A percentile compares a stretch with the other conserved stretches of the same genome.
Conservation (phyloP, 257 asterid genomes). For the Forsythia suspensa region DNA sequence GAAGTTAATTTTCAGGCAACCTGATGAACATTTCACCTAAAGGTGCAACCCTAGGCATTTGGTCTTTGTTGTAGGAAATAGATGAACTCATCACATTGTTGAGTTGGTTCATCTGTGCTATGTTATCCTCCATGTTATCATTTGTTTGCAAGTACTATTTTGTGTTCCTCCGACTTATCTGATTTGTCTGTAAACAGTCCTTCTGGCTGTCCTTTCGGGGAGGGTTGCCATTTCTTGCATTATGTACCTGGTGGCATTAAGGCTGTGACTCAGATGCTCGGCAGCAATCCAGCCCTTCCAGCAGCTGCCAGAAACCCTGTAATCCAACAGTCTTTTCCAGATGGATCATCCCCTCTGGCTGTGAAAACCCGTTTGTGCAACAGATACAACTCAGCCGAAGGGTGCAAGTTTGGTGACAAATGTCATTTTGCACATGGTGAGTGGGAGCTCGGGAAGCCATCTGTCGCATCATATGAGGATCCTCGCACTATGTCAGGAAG, state of each 20-base stretch:
- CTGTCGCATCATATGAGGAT: constrained; percentile 49
- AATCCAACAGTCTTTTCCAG: constrained; percentile 55
- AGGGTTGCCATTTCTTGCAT: constrained; percentile 80
- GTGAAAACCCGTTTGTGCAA: constrained; percentile 72
- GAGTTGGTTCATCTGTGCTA: neutral
- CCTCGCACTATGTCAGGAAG: constrained; percentile 50
- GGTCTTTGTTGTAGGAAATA: neutral
- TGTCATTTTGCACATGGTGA: constrained; percentile 80
- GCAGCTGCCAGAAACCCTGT: constrained; percentile 42
- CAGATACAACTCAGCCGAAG: constrained; percentile 65
- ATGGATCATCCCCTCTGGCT: constrained; percentile 51
- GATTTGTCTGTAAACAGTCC: constrained; percentile 43
- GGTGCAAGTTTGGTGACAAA: constrained; percentile 79
- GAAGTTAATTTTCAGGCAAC: neutral
- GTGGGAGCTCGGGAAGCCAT: constrained; percentile 68
- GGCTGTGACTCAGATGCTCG: constrained; percentile 82
- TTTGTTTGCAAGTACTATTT: neutral
- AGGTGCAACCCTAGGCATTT: neutral
- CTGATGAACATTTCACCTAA: neutral
- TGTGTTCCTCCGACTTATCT: constrained; percentile 12
- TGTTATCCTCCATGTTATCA: neutral
- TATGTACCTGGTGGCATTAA: constrained; percentile 85
- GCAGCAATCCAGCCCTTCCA: constrained; percentile 72
- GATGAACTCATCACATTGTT: neutral
- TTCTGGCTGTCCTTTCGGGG: constrained; percentile 83